phyloP scores from a whole-genome alignment of 441 rosid genomes.

The Viola pubescens region DNA sequence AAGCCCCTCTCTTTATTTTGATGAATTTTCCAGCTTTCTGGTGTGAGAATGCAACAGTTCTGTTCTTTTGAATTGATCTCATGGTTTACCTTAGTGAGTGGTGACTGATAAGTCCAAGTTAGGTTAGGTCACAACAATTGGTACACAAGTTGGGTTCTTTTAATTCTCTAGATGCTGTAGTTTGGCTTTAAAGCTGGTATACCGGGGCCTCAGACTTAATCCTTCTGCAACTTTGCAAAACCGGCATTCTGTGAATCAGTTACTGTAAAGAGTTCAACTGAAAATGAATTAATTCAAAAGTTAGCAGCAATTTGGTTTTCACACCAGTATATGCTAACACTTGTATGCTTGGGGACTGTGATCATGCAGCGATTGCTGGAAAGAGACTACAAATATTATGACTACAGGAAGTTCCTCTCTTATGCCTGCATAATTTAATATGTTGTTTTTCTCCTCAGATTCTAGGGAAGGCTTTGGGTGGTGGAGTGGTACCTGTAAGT shows the following conservation, averaged over 20 bases:
- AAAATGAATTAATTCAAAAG: too few species aligned
- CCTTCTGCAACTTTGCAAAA: not conserved
- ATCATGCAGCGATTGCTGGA: not conserved
- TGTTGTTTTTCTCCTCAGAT: constrained; percentile 33
- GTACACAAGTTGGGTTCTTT: not conserved
- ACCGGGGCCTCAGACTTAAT: not conserved
- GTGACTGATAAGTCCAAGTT: not conserved
- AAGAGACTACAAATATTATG: too few species aligned
- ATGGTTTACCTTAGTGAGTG: not conserved
- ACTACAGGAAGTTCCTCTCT: not conserved
- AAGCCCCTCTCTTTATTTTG: constrained; percentile 19
- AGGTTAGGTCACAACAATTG: not conserved
- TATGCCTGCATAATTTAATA: constrained; percentile 7
- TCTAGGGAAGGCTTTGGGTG: constrained; percentile 94
- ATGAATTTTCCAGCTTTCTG: constrained; percentile 1
- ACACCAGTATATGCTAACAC: not conserved
- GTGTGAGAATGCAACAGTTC: not conserved
- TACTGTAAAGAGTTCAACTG: not conserved
- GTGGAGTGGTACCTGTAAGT: constrained; percentile 95
- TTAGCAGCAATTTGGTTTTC: constrained; percentile 1
- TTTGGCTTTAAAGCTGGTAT: not conserved
- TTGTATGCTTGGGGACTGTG: not conserved
- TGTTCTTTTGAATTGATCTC: not conserved
- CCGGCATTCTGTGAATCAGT: too few species aligned
- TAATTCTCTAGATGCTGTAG: not conserved